Base-by-base conservation (phyloP, 345 rosid genomes). In the Populus davidiana region DNA sequence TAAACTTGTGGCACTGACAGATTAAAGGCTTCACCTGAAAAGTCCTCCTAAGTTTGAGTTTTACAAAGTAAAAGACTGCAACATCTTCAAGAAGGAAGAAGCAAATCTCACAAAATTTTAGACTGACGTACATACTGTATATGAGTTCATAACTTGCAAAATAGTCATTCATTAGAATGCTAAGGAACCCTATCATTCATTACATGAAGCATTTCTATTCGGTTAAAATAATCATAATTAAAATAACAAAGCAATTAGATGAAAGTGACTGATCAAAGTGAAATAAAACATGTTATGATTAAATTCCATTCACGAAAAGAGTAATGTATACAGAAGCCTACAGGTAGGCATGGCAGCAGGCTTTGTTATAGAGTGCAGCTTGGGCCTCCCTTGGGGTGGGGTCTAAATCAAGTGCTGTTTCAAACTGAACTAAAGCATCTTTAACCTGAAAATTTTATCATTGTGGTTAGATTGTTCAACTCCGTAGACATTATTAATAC, bases 311-410 rank as follows among this genome's bases (percentile, higher is more conserved):
- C 13, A 69, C 5, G 8, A 23, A 39, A 23, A n/a, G 39, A 75
- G 9, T 7, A 38, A 67, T 41, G 62, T 69, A 76, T 12, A 47
- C 4, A 47, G 17, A 68, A 78, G 50, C 80, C 65, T 86, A 91
- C 97, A 85, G 77, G 86, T 87, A 93, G 75, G 94, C 94, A 87
- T 90, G 96, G 83, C 98, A 93, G 79, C 97, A 92, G 47, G 98
- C 98, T 89, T 96, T 96, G 87, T 93, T 92, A 81, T 93, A 93
- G 63, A 89, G 89, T 50, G 98, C 96, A 83, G 99, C 98, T 85
- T 93, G 99, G 77, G 97, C 87, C 85, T 92, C 99, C 21, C 79
- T 59, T 50, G 91, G 87, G 50, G 84, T 90, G 75, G 98, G 97
- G 83, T 92, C 82, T 78, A 96, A 82, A 81, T 78, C 89, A 76